Evolutionary conservation across 2,329 filamentous ascomycete genomes (phyloP).

Genomic region (Botryosphaeria agaves): DNA sequence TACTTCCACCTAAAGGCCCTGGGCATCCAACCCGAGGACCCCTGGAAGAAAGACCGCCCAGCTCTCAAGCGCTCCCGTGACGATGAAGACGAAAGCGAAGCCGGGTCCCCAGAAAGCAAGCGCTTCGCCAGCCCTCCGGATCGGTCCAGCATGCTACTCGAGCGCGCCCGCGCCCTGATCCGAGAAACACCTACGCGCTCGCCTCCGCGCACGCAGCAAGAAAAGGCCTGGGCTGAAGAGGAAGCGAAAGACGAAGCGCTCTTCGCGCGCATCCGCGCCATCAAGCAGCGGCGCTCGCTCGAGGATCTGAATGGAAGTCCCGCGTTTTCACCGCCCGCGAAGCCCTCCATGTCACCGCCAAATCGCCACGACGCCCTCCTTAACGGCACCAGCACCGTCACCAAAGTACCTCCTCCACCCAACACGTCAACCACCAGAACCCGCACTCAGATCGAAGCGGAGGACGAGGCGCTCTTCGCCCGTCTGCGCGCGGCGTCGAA

Average conservation of each 20-base stretch:
- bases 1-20: constrained; percentile 34
- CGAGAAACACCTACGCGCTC: neutral
- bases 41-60: constrained; percentile 12
- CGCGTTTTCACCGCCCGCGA: neutral
- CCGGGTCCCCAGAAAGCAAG: constrained; percentile 2
- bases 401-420: constrained; percentile 3
- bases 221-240: too few relatives aligned
- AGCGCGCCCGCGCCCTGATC: neutral
- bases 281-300: constrained; percentile 1
- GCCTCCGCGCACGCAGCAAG: too few relatives aligned
- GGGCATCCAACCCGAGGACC: constrained; percentile 23
- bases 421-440: constrained; percentile 5
- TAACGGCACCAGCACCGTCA: too few relatives aligned
- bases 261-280: neutral
- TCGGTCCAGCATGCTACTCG: neutral
- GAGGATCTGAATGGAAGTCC: neutral
- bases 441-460: constrained; percentile 7
- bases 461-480: constrained; percentile 17
- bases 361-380: constrained; percentile 2
- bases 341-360: neutral
- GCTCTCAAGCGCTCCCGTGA: constrained; percentile 5
- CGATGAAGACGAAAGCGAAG: constrained; percentile 4
- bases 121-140: neutral
- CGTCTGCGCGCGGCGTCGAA: constrained; percentile 10
- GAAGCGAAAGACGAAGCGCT: too few relatives aligned